Evolutionary conservation across 179 eudicot genomes (phyloP), one percentile per base, ranked within the genome.

Genomic region (Camellia oleifera): DNA sequence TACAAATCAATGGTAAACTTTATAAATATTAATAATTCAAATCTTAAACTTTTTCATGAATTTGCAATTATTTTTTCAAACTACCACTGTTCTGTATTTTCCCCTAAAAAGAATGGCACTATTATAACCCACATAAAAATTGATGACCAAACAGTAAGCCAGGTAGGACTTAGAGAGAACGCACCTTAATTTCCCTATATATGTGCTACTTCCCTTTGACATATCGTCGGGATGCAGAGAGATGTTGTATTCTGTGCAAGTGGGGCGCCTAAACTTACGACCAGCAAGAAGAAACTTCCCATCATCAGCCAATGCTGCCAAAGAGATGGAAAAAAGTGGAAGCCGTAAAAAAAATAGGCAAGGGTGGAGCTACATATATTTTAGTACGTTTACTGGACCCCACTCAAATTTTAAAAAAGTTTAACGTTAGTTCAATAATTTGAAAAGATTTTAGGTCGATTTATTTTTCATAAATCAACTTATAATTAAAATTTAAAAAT

Each of bases 281-380:
- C 97, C 95, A 78, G 95, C 86, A 72, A 94, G 95, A 82, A 94
- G 95, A 84, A 94, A 94, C 82, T 94, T 94, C 69, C 98, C 98
- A 81, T 90, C 90, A 82, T 90, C 94, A 26, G 92, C 93, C 69
- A 94, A 84, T 67, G 85, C 90, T 88, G 88, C 77, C 79, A 85
- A 77, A 91, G 75, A 44, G 67, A 75, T 64, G 13, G 10, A 13
- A 56, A 76, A 46, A 20, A 71, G 8, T 5, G 45, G 66, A 13
- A 20, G 56, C 63, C 45, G n/a, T 45, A 23, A n/a, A 17, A 45
- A 32, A 32, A 32, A 32, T 32, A 32, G 40, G 40, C 40, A 32
- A 32, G 40, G 40, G 40, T 32, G 40, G 40, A 32, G 40, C 40
- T 32, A 32, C 40, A 32, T 32, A 32, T 32, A 32, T 32, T 32